Evolutionary conservation across 208 protist genomes (phyloP), one percentile per base, ranked within the genome.

Genomic region (Angomonas ambiguus): DNA sequence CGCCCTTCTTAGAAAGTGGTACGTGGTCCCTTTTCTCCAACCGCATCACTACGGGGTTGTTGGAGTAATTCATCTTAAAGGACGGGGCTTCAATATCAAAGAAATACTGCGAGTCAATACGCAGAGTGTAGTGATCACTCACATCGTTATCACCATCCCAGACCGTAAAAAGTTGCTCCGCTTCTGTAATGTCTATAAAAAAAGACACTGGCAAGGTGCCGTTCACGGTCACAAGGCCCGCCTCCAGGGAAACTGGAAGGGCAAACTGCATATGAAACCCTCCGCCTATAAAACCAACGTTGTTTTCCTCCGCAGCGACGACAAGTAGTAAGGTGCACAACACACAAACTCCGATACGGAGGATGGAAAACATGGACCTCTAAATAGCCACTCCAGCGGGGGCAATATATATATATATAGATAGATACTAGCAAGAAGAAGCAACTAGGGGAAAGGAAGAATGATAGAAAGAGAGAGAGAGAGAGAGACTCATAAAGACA

Each of bases 21-120:
- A 5, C 10, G 16, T 5, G 3, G 24, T 20, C 24, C 8, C 3
- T 53, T 20, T n/a, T 53, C 24, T 13, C 45, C 8, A 53, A 27
- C 16, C 5, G 13, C 18, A 53, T 53, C 10, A 53, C 45, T 3
- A 53, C 45, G 13, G 13, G 45, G 20, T 53, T 53, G 4, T 4
- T 24, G 20, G 18, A 27, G 16, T 53, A 53, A 53, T 53, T 53
- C 10, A 53, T 53, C 4, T 53, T 53, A 53, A 53, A 53, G 4
- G 20, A 8, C 8, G 45, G 45, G 45, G 45, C 45, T 20, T 53
- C 45, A 20, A 53, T 53, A 53, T 53, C 45, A 53, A 53, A 53
- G 10, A 24, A 24, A 13, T 13, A 5, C 45, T 27, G 18, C 20
- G 45, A 53, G 3, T 53, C 8, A 13, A 24, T 24, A 53, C 10